phyloP scores from a whole-genome alignment of 2,329 filamentous ascomycete species.

The Verticillium dahliae region DNA sequence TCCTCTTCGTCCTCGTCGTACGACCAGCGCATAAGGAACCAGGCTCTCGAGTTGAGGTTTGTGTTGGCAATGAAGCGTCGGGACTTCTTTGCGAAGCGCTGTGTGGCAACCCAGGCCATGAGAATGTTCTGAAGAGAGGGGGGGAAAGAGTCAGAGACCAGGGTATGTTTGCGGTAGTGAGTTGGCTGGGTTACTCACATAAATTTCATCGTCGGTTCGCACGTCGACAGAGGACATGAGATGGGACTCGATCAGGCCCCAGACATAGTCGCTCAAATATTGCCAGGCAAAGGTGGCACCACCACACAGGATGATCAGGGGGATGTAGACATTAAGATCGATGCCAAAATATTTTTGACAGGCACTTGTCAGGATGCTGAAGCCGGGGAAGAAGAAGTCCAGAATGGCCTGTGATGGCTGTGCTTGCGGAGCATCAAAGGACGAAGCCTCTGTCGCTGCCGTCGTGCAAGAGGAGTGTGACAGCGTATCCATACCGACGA shows the following conservation, averaged over 20 bases:
- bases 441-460: neutral
- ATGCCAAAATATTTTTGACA: slow-evolving; percentile 51
- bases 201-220: slow-evolving; percentile 64
- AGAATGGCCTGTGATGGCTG: slow-evolving; percentile 30
- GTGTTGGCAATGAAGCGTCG: slow-evolving; percentile 61
- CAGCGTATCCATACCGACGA: neutral
- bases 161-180: neutral
- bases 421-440: neutral
- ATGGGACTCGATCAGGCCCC: slow-evolving; percentile 40
- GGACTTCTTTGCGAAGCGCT: slow-evolving; percentile 52
- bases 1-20: slow-evolving; percentile 41
- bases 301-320: slow-evolving; percentile 44
- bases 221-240: slow-evolving; percentile 63
- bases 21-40: slow-evolving; percentile 37
- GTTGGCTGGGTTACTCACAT: slow-evolving; percentile 21
- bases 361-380: slow-evolving; percentile 48
- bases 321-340: slow-evolving; percentile 58
- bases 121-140: slow-evolving; percentile 43
- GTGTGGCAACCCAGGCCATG: slow-evolving; percentile 62
- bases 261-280: slow-evolving; percentile 44
- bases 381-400: slow-evolving; percentile 61
- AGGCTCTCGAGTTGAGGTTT: slow-evolving; percentile 46
- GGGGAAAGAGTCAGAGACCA: neutral
- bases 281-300: slow-evolving; percentile 43
- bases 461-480: neutral